phyloP scores from a whole-genome alignment of 345 rosid species.

The Fremontodendron californicum region DNA sequence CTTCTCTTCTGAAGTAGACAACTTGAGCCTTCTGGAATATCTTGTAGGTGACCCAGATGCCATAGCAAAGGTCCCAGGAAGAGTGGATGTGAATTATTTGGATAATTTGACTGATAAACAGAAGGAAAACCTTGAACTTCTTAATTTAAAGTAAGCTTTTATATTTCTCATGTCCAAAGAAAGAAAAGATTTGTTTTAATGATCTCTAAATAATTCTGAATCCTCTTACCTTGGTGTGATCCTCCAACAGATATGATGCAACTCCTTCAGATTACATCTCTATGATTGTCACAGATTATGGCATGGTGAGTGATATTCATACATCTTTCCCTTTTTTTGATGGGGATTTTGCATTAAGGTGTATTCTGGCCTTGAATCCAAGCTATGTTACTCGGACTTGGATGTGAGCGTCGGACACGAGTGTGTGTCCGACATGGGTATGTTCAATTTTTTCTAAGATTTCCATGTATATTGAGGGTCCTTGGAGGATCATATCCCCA shows the following conservation, averaged over 20 bases:
- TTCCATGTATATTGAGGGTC: too few species aligned
- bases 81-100: slow-evolving; percentile 32
- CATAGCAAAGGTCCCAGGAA: slow-evolving; percentile 43
- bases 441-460: too few species aligned
- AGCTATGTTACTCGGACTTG: too few species aligned
- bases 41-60: slow-evolving; percentile 22
- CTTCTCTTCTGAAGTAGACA: background rate
- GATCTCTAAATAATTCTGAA: background rate
- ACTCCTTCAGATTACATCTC: slow-evolving; percentile 73
- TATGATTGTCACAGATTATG: slow-evolving; percentile 69
- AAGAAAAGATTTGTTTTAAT: background rate
- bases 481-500: too few species aligned
- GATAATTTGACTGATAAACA: slow-evolving; percentile 30
- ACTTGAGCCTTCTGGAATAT: background rate
- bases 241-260: slow-evolving; percentile 53
- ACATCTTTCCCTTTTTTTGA: background rate
- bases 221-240: background rate
- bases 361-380: background rate
- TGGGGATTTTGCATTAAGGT: background rate
- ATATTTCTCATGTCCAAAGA: slow-evolving; percentile 1
- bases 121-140: slow-evolving; percentile 52
- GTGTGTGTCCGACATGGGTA: too few species aligned
- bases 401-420: too few species aligned
- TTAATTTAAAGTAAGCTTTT: slow-evolving; percentile 51
- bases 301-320: slow-evolving; percentile 51